These are phyloP conservation scores for Alternaria viburni DNA, from an alignment of 2,329 filamentous ascomycete genomes.

Conservation along the genomic window DNA sequence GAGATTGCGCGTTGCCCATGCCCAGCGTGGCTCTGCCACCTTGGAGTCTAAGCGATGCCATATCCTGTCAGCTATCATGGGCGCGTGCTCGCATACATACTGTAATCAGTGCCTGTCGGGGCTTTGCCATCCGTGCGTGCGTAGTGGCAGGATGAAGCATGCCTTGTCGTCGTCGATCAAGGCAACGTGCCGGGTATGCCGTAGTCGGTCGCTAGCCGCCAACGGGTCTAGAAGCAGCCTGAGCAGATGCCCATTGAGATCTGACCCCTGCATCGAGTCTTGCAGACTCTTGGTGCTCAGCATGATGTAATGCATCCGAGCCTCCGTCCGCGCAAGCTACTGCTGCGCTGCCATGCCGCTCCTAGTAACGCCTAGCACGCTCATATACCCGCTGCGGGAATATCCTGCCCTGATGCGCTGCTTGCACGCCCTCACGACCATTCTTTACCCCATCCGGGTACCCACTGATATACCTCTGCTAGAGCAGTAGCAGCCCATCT, in stretches of 20 bases:
- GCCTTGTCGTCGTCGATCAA: slow-evolving; percentile 21
- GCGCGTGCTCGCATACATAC: slow-evolving; percentile 2
- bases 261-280: slow-evolving; percentile 23
- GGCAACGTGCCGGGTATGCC: slow-evolving; percentile 35
- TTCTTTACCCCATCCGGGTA: background rate
- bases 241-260: slow-evolving; percentile 23
- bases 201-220: slow-evolving; percentile 30
- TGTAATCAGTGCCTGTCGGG: slow-evolving; percentile 2
- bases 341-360: background rate
- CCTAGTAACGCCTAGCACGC: background rate
- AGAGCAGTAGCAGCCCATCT: background rate
- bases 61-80: background rate
- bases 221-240: slow-evolving; percentile 21
- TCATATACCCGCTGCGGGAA: slow-evolving; percentile 6
- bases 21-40: background rate
- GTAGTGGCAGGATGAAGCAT: background rate
- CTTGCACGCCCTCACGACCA: background rate
- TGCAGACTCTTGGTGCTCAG: slow-evolving; percentile 14
- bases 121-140: slow-evolving; percentile 9
- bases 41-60: background rate
- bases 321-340: slow-evolving; percentile 18
- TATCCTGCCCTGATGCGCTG: slow-evolving; percentile 13
- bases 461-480: background rate
- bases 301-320: slow-evolving; percentile 39
- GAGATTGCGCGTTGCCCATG: slow-evolving; percentile 1